Evolutionary conservation across 169 alveolate species (phyloP), one percentile per base, ranked within the genome.

Genomic region (Cryptosporidium felis): DNA sequence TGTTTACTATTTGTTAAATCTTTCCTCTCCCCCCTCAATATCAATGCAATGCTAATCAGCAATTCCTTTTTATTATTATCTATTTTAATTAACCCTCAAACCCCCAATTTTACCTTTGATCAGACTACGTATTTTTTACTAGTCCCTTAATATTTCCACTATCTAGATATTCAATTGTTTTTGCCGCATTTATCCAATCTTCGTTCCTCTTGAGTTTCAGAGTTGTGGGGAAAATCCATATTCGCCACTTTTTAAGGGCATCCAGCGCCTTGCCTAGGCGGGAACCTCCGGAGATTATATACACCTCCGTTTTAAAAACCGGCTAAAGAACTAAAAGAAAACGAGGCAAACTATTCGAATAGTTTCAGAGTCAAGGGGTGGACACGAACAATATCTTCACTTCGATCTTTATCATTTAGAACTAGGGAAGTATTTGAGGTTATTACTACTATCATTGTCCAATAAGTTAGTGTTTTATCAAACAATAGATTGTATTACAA

Each of bases 61-160:
- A 41, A 38, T 28, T 62, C 30, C 30, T 41, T 6, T 62, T 14
- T 32, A 9, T 5, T 47, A 45, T 62, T n/a, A n/a, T n/a, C n/a
- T n/a, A n/a, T n/a, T n/a, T n/a, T n/a, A n/a, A n/a, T n/a, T n/a
- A n/a, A n/a, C n/a, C n/a, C n/a, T n/a, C n/a, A n/a, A n/a, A n/a
- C n/a, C n/a, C n/a, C n/a, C n/a, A n/a, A 0, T 28, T 41, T 41
- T 41, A 10, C 32, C 23, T 56, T 28, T 0, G 14, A 21, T 56
- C 23, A 10, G n/a, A 0, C 63, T 56, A 56, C 63, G 63, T 56
- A 56, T 30, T 56, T n/a, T 56, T 56, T 56, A 56, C 63, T 23
- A 56, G 41, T 56, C 63, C 21, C n/a, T 8, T 21, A 9, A 16
- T 56, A 56, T 56, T 28, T 28, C 44, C 63, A 56, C 63, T 56